Conservation (phyloP, 2,329 filamentous ascomycete genomes). For the Alternaria postmessia region DNA sequence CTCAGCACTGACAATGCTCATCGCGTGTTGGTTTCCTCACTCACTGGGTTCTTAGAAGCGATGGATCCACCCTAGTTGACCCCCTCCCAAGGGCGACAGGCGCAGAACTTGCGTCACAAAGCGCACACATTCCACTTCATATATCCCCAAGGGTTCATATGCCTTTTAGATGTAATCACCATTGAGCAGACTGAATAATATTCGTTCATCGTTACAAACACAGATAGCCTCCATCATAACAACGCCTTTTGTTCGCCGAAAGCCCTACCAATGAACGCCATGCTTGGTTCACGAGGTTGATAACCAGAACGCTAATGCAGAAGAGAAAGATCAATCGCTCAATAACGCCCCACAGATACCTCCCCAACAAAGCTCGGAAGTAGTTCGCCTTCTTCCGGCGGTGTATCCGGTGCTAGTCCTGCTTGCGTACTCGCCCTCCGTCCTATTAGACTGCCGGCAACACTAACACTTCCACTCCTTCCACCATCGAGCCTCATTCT, state of each 20-base stretch:
- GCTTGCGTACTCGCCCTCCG: slow-evolving; percentile 21
- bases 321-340: not conserved
- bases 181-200: not conserved
- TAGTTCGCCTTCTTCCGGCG: slow-evolving; percentile 35
- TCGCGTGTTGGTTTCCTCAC: not conserved
- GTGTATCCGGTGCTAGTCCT: slow-evolving; percentile 27
- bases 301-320: slow-evolving; percentile 8
- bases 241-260: slow-evolving; percentile 6
- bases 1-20: not conserved
- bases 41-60: not conserved
- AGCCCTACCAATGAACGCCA: slow-evolving; percentile 9
- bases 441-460: slow-evolving; percentile 17
- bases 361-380: slow-evolving; percentile 33
- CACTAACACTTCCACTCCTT: slow-evolving; percentile 22
- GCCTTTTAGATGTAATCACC: not conserved
- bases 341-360: slow-evolving; percentile 25
- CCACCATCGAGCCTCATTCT: slow-evolving; percentile 28
- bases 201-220: not conserved
- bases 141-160: not conserved
- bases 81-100: not conserved
- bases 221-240: not conserved
- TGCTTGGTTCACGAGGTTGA: slow-evolving; percentile 4
- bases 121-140: not conserved
- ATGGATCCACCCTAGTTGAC: not conserved
- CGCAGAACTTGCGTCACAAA: not conserved